phyloP scores from a whole-genome alignment of 768 basidiomycete genomes.

The Tricholoma saponaceum region DNA sequence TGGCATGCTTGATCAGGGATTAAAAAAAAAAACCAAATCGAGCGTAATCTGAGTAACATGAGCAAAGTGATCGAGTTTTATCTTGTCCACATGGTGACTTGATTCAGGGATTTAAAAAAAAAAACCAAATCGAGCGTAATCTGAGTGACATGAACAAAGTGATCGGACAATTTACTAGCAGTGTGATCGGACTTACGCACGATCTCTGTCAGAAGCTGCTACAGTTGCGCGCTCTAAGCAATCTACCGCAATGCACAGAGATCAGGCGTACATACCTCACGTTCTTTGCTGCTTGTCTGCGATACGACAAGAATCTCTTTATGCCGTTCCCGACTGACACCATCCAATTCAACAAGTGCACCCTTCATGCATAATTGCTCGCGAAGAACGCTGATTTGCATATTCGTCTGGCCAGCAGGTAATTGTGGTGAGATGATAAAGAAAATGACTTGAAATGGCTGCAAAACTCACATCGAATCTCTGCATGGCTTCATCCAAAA shows the following conservation, averaged over 20 bases:
- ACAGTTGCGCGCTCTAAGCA: neutral
- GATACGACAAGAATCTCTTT: neutral
- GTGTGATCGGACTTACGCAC: neutral
- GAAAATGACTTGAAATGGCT: neutral
- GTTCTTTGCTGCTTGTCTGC: neutral
- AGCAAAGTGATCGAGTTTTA: too few relatives aligned
- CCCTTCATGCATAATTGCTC: neutral
- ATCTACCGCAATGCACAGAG: neutral
- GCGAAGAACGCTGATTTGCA: too few relatives aligned
- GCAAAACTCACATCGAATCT: too few relatives aligned
- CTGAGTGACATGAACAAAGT: neutral
- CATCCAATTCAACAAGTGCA: neutral
- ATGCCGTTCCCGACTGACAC: neutral
- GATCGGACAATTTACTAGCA: too few relatives aligned
- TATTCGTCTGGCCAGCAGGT: neutral
- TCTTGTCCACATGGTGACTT: too few relatives aligned
- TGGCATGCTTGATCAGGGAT: too few relatives aligned
- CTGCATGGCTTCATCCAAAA: too few relatives aligned
- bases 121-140: too few relatives aligned
- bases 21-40: too few relatives aligned
- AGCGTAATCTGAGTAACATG: neutral
- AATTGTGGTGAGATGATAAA: neutral
- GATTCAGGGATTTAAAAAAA: too few relatives aligned
- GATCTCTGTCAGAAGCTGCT: neutral
- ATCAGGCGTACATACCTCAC: neutral